Evolutionary conservation across 768 basidiomycete species (phyloP).

Genomic region (Clavulina sp.): DNA sequence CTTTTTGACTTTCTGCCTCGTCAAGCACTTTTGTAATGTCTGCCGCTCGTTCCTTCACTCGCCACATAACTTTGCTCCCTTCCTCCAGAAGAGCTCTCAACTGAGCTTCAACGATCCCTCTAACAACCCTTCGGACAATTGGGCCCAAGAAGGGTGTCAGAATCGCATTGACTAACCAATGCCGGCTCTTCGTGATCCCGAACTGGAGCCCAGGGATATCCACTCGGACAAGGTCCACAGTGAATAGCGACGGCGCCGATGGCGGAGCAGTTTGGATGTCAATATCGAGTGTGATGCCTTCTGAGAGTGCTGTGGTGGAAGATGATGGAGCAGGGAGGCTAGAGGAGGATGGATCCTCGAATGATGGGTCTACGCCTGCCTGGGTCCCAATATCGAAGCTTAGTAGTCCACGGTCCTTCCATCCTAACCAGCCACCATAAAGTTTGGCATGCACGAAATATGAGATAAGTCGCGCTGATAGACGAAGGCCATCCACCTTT

Average conservation of each 20-base stretch:
- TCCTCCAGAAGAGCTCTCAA: too few species aligned
- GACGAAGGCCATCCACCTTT: conserved; percentile 4
- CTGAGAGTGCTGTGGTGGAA: neutral
- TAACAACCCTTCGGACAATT: too few species aligned
- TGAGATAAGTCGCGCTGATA: conserved; percentile 3
- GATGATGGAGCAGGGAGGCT: neutral
- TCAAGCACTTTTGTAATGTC: too few species aligned
- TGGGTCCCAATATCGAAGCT: conserved; percentile 7
- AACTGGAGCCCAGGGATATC: conserved; percentile 5
- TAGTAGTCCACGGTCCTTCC: conserved; percentile 6
- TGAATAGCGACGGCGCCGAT: too few species aligned
- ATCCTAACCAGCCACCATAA: conserved; percentile 6
- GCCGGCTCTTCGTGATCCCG: conserved; percentile 1
- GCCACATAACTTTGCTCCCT: too few species aligned
- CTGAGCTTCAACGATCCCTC: too few species aligned
- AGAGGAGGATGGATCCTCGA: too few species aligned
- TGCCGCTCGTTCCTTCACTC: too few species aligned
- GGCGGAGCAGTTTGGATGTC: neutral
- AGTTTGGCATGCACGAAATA: conserved; percentile 3
- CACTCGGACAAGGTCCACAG: too few species aligned
- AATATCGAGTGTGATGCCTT: conserved; percentile 2
- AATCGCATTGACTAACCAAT: conserved; percentile 8
- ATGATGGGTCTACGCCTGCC: too few species aligned
- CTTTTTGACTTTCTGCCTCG: too few species aligned
- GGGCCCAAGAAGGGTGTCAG: too few species aligned